Conservation (phyloP, 441 rosid species). For the Arabidopsis hybrid region DNA sequence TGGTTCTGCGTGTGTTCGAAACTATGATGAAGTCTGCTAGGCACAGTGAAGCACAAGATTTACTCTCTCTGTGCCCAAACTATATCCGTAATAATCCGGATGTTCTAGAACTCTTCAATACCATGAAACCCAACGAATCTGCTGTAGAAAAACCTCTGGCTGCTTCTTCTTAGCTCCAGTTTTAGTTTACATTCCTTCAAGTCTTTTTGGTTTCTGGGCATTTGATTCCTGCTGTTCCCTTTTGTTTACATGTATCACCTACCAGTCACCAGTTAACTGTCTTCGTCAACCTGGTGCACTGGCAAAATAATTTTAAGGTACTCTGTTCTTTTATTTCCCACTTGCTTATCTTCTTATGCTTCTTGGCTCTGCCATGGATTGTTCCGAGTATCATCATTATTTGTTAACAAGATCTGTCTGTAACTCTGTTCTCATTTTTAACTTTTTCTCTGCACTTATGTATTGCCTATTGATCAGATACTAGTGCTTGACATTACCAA, state of each 20-base stretch:
- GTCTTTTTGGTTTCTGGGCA: slow-evolving; percentile 14
- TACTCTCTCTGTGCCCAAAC: slow-evolving; percentile 72
- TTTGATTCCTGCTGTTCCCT: slow-evolving; percentile 17
- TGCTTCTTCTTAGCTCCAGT: slow-evolving; percentile 40
- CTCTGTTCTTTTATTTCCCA: slow-evolving; percentile 19
- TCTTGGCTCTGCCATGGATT: slow-evolving; percentile 4
- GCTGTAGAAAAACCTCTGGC: slow-evolving; percentile 36
- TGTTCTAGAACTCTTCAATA: slow-evolving; percentile 76
- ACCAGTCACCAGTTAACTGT: slow-evolving; percentile 31
- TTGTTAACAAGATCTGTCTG: slow-evolving; percentile 8
- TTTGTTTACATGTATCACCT: slow-evolving; percentile 33
- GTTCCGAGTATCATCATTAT: background rate
- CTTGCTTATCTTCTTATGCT: slow-evolving; percentile 10
- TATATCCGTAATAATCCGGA: slow-evolving; percentile 77
- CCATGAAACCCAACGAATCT: slow-evolving; percentile 54
- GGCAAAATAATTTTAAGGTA: slow-evolving; percentile 37
- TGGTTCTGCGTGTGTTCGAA: slow-evolving; percentile 69
- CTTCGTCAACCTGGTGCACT: slow-evolving; percentile 40
- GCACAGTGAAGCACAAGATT: slow-evolving; percentile 73
- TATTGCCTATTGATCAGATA: slow-evolving; percentile 13
- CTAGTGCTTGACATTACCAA: slow-evolving; percentile 21
- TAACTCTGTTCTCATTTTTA: background rate
- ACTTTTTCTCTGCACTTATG: background rate
- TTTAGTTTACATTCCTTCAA: slow-evolving; percentile 33
- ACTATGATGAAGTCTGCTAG: slow-evolving; percentile 70